Conservation (phyloP, 352 stramenopile species). For the Pythium plurisporium region DNA sequence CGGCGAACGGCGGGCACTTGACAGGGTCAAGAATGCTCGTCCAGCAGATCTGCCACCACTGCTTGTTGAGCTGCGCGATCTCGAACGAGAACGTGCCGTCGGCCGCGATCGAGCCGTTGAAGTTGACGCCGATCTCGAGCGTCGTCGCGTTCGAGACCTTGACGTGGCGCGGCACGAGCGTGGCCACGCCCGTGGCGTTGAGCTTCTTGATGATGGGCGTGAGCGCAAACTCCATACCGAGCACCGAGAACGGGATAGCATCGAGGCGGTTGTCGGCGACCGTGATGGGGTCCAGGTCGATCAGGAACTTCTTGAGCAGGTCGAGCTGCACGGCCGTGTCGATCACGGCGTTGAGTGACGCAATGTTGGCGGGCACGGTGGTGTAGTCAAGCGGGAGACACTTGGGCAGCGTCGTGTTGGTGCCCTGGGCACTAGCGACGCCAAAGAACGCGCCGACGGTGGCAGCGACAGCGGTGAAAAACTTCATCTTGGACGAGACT, state of each 20-base stretch:
- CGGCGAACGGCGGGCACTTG: slow-evolving; percentile 31
- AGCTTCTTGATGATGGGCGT: slow-evolving; percentile 48
- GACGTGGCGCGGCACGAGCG: slow-evolving; percentile 36
- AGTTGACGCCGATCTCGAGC: slow-evolving; percentile 37
- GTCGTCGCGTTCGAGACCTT: slow-evolving; percentile 40
- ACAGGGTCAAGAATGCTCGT: slow-evolving; percentile 44
- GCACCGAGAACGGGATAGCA: slow-evolving; percentile 40
- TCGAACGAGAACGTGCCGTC: slow-evolving; percentile 37
- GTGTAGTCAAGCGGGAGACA: slow-evolving; percentile 38
- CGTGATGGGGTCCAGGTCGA: slow-evolving; percentile 28
- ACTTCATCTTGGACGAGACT: too few species aligned
- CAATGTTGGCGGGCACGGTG: slow-evolving; percentile 30
- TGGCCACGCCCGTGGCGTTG: slow-evolving; percentile 39
- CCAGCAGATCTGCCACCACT: slow-evolving; percentile 66
- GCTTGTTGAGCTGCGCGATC: slow-evolving; percentile 49
- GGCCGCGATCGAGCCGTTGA: slow-evolving; percentile 34
- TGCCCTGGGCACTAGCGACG: slow-evolving; percentile 22
- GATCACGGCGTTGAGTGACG: slow-evolving; percentile 42
- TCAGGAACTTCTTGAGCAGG: slow-evolving; percentile 26
- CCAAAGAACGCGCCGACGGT: slow-evolving; percentile 9
- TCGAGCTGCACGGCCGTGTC: slow-evolving; percentile 30
- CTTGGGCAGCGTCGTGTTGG: slow-evolving; percentile 28
- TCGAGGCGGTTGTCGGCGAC: slow-evolving; percentile 38
- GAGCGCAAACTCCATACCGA: slow-evolving; percentile 44
- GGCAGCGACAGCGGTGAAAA: slow-evolving; percentile 27